Conservation (phyloP, 331 rosid genomes). For the Arachis monticola region DNA sequence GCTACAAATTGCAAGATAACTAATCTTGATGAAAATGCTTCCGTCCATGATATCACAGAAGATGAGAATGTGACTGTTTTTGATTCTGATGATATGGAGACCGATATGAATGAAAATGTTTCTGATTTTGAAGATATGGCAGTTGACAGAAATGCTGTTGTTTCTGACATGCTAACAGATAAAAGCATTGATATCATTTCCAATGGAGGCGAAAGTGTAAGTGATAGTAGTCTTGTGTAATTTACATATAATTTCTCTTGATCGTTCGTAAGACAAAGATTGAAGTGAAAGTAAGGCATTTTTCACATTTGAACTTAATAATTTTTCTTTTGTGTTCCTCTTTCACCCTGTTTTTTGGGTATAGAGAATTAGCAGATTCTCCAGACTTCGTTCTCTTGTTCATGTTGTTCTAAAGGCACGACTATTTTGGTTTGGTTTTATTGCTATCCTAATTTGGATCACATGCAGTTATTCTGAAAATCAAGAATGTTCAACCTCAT, state of each 20-base stretch:
- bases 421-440: background rate
- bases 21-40: background rate
- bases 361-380: constrained; percentile 25
- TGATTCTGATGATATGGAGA: background rate
- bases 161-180: too few species aligned
- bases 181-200: too few species aligned
- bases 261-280: background rate
- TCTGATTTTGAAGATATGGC: too few species aligned
- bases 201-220: background rate
- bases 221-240: background rate
- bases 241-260: too few species aligned
- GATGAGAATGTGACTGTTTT: background rate
- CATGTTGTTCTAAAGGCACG: background rate
- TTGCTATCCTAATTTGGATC: background rate
- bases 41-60: background rate
- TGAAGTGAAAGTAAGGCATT: background rate
- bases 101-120: too few species aligned
- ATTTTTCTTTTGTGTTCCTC: background rate
- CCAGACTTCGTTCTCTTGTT: constrained; percentile 6
- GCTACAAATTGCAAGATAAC: background rate
- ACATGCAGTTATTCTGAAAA: background rate
- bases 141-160: too few species aligned
- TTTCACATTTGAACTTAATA: background rate
- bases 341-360: background rate
- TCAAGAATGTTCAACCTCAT: background rate